Conservation (phyloP, 495 filamentous ascomycete genomes). For the Aspergillus nanangensis region DNA sequence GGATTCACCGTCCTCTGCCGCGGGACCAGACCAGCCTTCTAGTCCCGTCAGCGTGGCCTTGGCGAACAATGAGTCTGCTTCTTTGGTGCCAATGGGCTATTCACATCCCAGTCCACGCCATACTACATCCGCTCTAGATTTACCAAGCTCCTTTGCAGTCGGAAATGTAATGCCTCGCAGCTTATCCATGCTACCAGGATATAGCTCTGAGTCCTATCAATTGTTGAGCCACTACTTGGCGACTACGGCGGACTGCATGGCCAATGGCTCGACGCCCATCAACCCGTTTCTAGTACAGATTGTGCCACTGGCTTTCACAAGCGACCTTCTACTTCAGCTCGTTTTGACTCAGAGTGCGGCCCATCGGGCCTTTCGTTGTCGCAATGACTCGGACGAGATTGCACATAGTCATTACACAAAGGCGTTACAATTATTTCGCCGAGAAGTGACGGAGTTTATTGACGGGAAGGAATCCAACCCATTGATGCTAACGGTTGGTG, state of each 20-base stretch:
- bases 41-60: not conserved
- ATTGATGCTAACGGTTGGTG: conserved; percentile 31
- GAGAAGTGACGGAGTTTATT: conserved; percentile 31
- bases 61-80: not conserved
- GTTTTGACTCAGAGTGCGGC: conserved; percentile 36
- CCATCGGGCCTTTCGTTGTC: conserved; percentile 31
- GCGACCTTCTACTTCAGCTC: conserved; percentile 31
- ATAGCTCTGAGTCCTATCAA: conserved; percentile 28
- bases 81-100: not conserved
- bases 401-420: conserved; percentile 33
- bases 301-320: conserved; percentile 34
- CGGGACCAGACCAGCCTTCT: not conserved
- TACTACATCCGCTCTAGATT: too few relatives aligned
- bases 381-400: conserved; percentile 29
- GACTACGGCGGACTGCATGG: conserved; percentile 35
- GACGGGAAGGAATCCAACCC: conserved; percentile 34
- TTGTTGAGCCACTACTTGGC: conserved; percentile 33
- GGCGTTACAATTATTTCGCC: conserved; percentile 27
- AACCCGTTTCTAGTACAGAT: conserved; percentile 37
- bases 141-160: too few relatives aligned
- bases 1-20: not conserved
- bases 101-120: not conserved
- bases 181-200: conserved; percentile 31
- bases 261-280: conserved; percentile 33
- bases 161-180: conserved; percentile 23